These are phyloP conservation scores for Trichosanthes cucumerina DNA, from an alignment of 306 rosid genomes.

Conservation along the genomic window DNA sequence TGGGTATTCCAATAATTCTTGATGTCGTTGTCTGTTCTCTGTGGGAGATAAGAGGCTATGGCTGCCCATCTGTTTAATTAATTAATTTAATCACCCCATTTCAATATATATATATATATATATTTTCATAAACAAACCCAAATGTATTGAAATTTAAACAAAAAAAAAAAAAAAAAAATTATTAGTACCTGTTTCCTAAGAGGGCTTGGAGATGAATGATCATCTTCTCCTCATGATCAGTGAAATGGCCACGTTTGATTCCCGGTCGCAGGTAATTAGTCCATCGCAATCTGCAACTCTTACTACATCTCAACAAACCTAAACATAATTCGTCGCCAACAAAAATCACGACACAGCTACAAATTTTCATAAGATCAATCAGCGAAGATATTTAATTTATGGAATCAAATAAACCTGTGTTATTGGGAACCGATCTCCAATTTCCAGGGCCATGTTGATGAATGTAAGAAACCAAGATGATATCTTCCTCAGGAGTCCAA, in stretches of 20 bases:
- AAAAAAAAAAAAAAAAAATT: background rate
- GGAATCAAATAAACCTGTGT: constrained; percentile 47
- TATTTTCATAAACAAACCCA: background rate
- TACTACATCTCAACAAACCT: constrained; percentile 90
- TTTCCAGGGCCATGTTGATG: constrained; percentile 88
- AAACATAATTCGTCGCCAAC: background rate
- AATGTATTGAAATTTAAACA: background rate
- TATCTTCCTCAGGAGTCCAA: constrained; percentile 98
- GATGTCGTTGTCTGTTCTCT: constrained; percentile 39
- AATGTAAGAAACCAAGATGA: constrained; percentile 81
- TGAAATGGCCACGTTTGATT: constrained; percentile 74
- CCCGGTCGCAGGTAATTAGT: constrained; percentile 91
- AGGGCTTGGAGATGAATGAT: constrained; percentile 91
- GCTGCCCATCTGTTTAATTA: constrained; percentile 37
- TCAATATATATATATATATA: background rate
- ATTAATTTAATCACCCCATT: background rate
- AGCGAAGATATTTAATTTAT: too few species aligned
- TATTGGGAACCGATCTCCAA: constrained; percentile 87
- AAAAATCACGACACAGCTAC: too few species aligned
- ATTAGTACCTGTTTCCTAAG: constrained; percentile 60
- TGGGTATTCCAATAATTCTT: constrained; percentile 48
- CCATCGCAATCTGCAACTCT: constrained; percentile 95
- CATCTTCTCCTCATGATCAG: constrained; percentile 77
- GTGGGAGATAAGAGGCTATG: constrained; percentile 41
- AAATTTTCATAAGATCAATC: too few species aligned